A percentile compares a stretch with the other conserved stretches of the same genome.
These are phyloP conservation scores for Ophiostoma quercus DNA, from an alignment of 2,329 filamentous ascomycete genomes.

Conservation along the genomic window DNA sequence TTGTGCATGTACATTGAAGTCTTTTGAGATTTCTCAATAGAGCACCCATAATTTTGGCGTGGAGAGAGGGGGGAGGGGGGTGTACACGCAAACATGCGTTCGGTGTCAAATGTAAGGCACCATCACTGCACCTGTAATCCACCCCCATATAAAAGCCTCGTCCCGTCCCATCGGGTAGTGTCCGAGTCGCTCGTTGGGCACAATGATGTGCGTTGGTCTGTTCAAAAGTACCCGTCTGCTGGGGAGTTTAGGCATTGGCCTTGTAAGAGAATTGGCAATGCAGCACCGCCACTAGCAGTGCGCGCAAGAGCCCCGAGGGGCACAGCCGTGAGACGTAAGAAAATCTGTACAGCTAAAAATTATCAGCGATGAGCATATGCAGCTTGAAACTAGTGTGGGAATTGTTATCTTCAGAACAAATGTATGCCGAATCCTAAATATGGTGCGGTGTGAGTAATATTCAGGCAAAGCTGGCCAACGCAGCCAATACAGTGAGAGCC, in stretches of 20 bases:
- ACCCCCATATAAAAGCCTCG: slow-evolving; percentile 19
- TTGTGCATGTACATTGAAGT: background rate
- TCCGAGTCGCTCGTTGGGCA: slow-evolving; percentile 22
- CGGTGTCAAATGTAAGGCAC: slow-evolving; percentile 25
- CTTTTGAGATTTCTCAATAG: background rate
- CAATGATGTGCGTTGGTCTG: background rate
- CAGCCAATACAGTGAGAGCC: slow-evolving; percentile 8
- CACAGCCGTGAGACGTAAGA: background rate
- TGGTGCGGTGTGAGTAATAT: background rate
- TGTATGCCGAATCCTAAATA: background rate
- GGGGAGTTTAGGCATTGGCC: background rate
- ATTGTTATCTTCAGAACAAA: background rate
- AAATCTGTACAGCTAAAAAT: background rate
- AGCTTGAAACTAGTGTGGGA: background rate
- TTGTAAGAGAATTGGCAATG: background rate
- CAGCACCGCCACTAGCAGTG: background rate
- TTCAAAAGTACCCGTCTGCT: background rate
- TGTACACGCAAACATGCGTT: slow-evolving; percentile 15
- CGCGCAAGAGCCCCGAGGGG: background rate
- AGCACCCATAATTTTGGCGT: background rate
- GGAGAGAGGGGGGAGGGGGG: background rate
- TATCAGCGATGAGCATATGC: background rate
- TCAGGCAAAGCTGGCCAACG: background rate
- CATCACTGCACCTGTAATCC: slow-evolving; percentile 2
- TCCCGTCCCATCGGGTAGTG: slow-evolving; percentile 25